A percentile compares a stretch with the other conserved stretches of the same genome.
Conservation (phyloP, 1,284 basidiomycete genomes). For the Rhizoctonia solani region DNA sequence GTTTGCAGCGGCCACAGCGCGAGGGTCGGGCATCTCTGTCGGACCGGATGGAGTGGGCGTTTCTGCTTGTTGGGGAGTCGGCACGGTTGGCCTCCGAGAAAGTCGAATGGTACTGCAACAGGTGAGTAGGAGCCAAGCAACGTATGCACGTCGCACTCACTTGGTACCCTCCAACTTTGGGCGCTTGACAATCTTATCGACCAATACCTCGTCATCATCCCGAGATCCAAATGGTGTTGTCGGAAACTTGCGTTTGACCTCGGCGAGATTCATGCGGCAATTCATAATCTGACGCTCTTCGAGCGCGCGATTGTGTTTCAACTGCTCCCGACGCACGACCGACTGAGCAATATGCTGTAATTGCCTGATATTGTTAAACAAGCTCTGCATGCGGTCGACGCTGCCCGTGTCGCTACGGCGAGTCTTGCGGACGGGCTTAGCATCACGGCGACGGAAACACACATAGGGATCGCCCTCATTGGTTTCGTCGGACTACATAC, state of each 20-base stretch:
- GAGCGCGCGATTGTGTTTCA: slow-evolving; percentile 68
- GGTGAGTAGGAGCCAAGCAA: slow-evolving; percentile 66
- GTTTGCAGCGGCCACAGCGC: slow-evolving; percentile 19
- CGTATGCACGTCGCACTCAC: slow-evolving; percentile 43
- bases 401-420: slow-evolving; percentile 86
- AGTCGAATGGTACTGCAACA: slow-evolving; percentile 50
- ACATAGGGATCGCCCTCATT: slow-evolving; percentile 97
- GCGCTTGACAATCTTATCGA: slow-evolving; percentile 69
- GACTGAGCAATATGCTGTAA: slow-evolving; percentile 74
- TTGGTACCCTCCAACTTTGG: slow-evolving; percentile 55
- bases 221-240: slow-evolving; percentile 59
- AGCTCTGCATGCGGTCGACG: slow-evolving; percentile 82
- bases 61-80: slow-evolving; percentile 43
- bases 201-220: slow-evolving; percentile 80
- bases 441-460: slow-evolving; percentile 95
- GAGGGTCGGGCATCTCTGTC: slow-evolving; percentile 27
- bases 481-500: slow-evolving; percentile 79
- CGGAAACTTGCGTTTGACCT: slow-evolving; percentile 80
- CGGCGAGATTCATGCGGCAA: slow-evolving; percentile 71
- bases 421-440: slow-evolving; percentile 93
- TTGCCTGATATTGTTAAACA: slow-evolving; percentile 75
- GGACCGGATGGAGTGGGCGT: slow-evolving; percentile 32
- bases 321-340: slow-evolving; percentile 70
- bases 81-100: slow-evolving; percentile 47
- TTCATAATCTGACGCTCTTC: slow-evolving; percentile 77